These are phyloP conservation scores for Phallus indusiatus DNA, from an alignment of 768 basidiomycete genomes.

Conservation along the genomic window DNA sequence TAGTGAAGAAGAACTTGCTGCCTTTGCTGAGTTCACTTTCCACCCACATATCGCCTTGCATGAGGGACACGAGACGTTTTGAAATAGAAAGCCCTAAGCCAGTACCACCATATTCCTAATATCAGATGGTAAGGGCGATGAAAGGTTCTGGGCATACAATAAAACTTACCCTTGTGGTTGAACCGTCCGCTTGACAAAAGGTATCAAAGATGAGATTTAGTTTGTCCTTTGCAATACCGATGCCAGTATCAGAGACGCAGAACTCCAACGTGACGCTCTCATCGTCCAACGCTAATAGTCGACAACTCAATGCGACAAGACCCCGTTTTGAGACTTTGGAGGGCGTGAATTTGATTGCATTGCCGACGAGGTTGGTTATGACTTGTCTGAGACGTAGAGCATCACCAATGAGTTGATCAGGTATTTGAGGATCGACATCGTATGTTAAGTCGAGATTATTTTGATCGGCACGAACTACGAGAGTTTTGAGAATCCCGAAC, in stretches of 20 bases:
- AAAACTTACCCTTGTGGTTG: constrained; percentile 69
- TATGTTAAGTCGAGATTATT: constrained; percentile 95
- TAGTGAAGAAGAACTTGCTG: constrained; percentile 94
- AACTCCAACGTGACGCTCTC: constrained; percentile 87
- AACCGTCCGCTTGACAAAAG: constrained; percentile 97
- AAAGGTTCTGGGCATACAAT: not conserved
- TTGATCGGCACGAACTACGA: constrained; percentile 95
- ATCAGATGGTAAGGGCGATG: not conserved
- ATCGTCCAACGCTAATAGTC: constrained; percentile 70
- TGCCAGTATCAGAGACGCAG: constrained; percentile 96
- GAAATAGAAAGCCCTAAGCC: constrained; percentile 96
- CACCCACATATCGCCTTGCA: constrained; percentile 99
- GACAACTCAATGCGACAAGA: constrained; percentile 81
- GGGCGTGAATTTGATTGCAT: constrained; percentile 96
- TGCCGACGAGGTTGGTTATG: constrained; percentile 91
- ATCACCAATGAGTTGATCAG: constrained; percentile 95
- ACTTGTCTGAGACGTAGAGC: constrained; percentile 90
- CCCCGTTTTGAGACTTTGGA: constrained; percentile 71
- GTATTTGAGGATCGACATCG: constrained; percentile 91
- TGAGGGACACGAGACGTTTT: constrained; percentile 90
- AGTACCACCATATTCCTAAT: constrained; percentile 91
- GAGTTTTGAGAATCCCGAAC: constrained; percentile 94
- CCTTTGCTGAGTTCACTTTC: constrained; percentile 90
- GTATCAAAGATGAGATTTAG: constrained; percentile 98
- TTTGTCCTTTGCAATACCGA: constrained; percentile 98